A percentile compares a stretch with the other conserved stretches of the same genome.
These are phyloP conservation scores for Tetracentron sinense DNA, from an alignment of 164 flowering plant genomes.

Conservation along the genomic window DNA sequence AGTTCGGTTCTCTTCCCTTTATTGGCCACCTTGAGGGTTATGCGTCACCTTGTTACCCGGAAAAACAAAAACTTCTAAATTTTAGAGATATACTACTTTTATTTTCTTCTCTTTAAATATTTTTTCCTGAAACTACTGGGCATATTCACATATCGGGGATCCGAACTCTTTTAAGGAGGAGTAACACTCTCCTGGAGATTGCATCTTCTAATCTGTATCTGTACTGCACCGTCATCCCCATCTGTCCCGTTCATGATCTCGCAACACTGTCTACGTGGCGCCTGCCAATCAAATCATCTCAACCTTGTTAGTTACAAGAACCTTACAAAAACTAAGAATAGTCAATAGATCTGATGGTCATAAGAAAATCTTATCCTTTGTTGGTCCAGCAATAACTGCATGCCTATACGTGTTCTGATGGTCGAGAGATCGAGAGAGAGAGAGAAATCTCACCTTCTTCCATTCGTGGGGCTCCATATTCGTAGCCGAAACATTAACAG, in stretches of 20 bases:
- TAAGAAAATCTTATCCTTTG: background rate
- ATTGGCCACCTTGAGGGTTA: no score
- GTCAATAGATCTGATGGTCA: conserved; percentile 24
- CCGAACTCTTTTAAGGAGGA: background rate
- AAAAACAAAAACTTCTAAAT: no score
- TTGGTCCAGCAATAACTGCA: no score
- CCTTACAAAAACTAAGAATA: conserved; percentile 26
- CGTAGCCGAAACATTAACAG: no score
- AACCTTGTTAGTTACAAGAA: conserved; percentile 18
- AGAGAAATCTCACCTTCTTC: no score
- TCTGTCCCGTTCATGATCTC: conserved; percentile 28
- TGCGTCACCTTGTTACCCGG: no score
- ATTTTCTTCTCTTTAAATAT: background rate
- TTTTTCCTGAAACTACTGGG: background rate
- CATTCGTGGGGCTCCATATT: no score
- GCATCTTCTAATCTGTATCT: conserved; percentile 44
- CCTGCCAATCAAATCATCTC: conserved; percentile 25
- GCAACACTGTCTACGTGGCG: conserved; percentile 61
- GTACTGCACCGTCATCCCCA: conserved; percentile 19
- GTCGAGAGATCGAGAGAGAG: no score
- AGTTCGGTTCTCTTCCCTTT: no score
- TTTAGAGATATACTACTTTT: background rate
- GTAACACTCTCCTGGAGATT: conserved; percentile 22
- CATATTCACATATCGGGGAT: background rate
- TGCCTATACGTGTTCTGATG: no score